Percentiles rank a stretch among this genome's conserved stretches.
Conservation (phyloP, 1,284 basidiomycete species). For the Moesziomyces sp. region DNA sequence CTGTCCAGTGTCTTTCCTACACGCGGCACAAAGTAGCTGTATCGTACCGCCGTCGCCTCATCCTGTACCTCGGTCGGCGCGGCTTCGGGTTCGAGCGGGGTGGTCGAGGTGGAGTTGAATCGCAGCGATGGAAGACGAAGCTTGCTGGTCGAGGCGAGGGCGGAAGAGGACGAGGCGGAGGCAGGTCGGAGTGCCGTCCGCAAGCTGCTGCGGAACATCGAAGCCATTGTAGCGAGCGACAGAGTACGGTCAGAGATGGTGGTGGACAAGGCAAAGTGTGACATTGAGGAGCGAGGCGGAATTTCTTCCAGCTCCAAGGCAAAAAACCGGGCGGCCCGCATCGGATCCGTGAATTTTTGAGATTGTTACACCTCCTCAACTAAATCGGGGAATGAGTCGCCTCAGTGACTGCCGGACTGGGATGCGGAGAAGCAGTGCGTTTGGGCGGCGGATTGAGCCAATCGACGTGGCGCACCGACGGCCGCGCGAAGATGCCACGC, state of each 20-base stretch:
- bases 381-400: not conserved
- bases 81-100: constrained; percentile 1
- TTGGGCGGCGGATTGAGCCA: not conserved
- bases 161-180: constrained; percentile 1
- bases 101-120: constrained; percentile 19
- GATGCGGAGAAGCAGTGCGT: not conserved
- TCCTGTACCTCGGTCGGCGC: not conserved
- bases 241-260: not conserved
- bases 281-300: not conserved
- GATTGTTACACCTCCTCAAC: too few relatives aligned
- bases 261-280: not conserved
- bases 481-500: not conserved
- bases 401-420: not conserved
- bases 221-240: constrained; percentile 7
- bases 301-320: too few relatives aligned
- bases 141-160: constrained; percentile 26
- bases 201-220: constrained; percentile 13
- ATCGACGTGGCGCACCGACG: not conserved
- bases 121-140: constrained; percentile 6
- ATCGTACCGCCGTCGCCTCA: constrained; percentile 21
- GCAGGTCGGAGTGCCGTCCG: constrained; percentile 8
- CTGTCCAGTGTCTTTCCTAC: constrained; percentile 44
- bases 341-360: too few relatives aligned
- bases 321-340: too few relatives aligned
- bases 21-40: constrained; percentile 57